Percentiles rank a stretch among this genome's conserved stretches.
Evolutionary conservation across 306 rosid species (phyloP).

Genomic region (Inga oerstediana): DNA sequence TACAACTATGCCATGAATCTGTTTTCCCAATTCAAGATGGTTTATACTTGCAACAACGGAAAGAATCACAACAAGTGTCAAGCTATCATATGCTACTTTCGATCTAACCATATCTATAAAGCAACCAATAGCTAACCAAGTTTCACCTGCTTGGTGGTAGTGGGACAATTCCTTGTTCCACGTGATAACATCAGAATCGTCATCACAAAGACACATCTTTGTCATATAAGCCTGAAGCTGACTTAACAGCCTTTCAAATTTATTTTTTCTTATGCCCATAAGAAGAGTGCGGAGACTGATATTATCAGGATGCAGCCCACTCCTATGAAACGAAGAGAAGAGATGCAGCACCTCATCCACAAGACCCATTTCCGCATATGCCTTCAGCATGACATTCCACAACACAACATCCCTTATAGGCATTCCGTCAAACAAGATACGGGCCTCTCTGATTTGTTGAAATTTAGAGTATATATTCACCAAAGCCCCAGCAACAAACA

Average conservation of each 20-base stretch:
- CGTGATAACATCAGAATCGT: neutral
- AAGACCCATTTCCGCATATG: neutral
- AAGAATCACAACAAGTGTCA: slow-evolving; percentile 2
- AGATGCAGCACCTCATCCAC: neutral
- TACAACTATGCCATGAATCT: neutral
- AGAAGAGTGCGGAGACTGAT: neutral
- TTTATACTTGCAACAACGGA: neutral
- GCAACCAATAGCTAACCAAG: neutral
- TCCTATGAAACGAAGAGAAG: neutral
- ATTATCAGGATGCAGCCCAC: neutral
- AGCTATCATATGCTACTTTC: neutral
- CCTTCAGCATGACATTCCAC: slow-evolving; percentile 2
- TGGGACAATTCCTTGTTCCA: neutral
- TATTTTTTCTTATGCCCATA: neutral
- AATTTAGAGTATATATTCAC: neutral
- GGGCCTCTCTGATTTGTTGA: neutral
- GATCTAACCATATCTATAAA: neutral
- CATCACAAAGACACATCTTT: neutral
- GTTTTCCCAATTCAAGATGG: neutral
- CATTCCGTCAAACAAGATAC: neutral
- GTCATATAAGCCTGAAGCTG: neutral
- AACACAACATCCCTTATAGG: neutral
- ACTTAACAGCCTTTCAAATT: neutral
- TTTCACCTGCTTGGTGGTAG: neutral
- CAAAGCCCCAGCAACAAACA: neutral